Base-by-base conservation (phyloP, 2,329 filamentous ascomycete genomes). In the Shiraia bambusicola region DNA sequence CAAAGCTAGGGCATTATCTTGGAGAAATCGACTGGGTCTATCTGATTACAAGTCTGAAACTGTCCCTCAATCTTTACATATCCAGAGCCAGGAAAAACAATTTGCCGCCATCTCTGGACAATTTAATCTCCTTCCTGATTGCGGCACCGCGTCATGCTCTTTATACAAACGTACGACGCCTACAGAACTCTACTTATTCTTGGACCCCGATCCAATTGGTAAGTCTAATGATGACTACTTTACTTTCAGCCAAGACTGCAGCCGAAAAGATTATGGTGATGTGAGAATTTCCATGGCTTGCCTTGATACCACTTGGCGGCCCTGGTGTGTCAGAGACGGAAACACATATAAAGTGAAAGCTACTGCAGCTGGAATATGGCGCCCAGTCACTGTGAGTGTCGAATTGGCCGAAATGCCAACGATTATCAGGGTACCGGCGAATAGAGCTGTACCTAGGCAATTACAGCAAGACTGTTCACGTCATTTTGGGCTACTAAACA, bases 71-170 rank as follows among this genome's bases (percentile, higher is more conserved):
- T 45, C 58, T 1, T 59, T 83, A 2, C 42, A 61, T 1, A 58
- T 84, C 2, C 51, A 67, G 11, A 12, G 56, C 70, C 6, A 66
- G 67, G 15, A 33, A 52, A 15, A 35, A 1, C 28, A 42, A 11
- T 16, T 26, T 3, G 12, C 38, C 3, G 64, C 75, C 37, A 58
- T 83, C 9, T 59, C 57, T 2, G 82, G 82, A 2, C 56, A 56
- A 0, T 86, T 83, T 50, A 50, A 68, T 6, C 65, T 75, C 8
- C 64, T 81, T 1, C 74, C 72, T 9, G 63, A 77, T 5, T 86
- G 83, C 52, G 82, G 80, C 4, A 82, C 77, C 3, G 75, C 82
- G 0, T 72, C 66, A 15, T 70, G 73, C 12, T 75, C 75, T 38
- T 59, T 85, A 15, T 82, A 84, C 59, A 76, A 73, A 51, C 73